Percentiles rank a stretch among this genome's conserved stretches.
Conservation (phyloP, 331 rosid species). For the Saraca asoca region DNA sequence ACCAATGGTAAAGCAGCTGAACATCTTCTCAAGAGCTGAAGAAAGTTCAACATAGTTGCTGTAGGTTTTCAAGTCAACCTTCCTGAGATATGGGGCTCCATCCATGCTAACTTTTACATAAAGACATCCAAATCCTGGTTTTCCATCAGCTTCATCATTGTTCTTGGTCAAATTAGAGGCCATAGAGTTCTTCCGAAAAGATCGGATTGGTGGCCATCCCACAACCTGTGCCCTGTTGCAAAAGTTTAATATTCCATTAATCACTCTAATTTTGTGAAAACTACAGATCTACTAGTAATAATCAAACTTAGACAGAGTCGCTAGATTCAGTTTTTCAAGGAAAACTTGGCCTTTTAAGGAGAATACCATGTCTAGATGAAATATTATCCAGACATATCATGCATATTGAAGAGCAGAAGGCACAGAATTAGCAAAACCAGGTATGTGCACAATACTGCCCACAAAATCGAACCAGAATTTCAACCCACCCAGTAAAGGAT, state of each 20-base stretch:
- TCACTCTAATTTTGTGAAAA: background rate
- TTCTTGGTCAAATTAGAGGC: constrained; percentile 65
- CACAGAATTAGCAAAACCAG: no score
- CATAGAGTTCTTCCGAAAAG: constrained; percentile 83
- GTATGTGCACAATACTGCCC: no score
- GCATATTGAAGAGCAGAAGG: no score
- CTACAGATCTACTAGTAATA: background rate
- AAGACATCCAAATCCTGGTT: constrained; percentile 63
- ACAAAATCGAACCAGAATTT: no score
- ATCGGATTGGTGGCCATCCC: constrained; percentile 99
- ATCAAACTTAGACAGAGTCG: background rate
- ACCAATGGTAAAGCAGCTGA: constrained; percentile 91
- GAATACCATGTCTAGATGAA: no score
- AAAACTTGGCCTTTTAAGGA: constrained; percentile 15
- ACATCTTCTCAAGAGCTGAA: constrained; percentile 93
- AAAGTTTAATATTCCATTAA: constrained; percentile 23
- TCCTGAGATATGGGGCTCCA: constrained; percentile 96
- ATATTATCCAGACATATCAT: no score
- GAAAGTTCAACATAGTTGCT: constrained; percentile 77
- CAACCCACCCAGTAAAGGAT: no score
- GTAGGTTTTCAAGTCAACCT: constrained; percentile 79
- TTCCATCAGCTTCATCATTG: constrained; percentile 63
- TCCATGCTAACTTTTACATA: constrained; percentile 97
- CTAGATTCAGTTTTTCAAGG: background rate
- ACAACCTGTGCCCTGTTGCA: constrained; percentile 90